Evolutionary conservation across 345 rosid genomes (phyloP).

Genomic region (Cardamine occulta): DNA sequence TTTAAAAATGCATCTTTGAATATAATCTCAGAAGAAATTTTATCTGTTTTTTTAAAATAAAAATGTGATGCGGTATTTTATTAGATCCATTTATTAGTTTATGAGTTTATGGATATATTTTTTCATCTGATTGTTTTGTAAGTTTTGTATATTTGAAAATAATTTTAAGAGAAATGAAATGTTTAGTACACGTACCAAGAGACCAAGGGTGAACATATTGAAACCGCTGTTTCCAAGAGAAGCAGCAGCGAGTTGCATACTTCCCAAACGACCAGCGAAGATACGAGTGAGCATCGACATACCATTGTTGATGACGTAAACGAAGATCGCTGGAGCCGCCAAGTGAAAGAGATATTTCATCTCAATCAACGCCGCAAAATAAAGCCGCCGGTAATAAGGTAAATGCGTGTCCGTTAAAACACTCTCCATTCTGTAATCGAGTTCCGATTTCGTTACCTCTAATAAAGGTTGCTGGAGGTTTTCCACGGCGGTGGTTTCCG

Average conservation of each 20-base stretch:
- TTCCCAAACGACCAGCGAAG: constrained; percentile 66
- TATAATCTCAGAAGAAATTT: not conserved
- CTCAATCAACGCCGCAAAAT: constrained; percentile 57
- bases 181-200: constrained; percentile 53
- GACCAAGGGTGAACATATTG: constrained; percentile 55
- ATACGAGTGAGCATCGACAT: constrained; percentile 65
- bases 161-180: not conserved
- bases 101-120: not conserved
- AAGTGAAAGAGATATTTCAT: constrained; percentile 50
- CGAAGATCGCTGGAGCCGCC: constrained; percentile 62
- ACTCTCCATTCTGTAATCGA: constrained; percentile 54
- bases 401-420: constrained; percentile 45
- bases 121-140: not conserved
- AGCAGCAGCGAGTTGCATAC: constrained; percentile 65
- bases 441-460: constrained; percentile 39
- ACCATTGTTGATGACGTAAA: constrained; percentile 60
- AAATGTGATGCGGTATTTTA: not conserved
- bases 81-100: not conserved
- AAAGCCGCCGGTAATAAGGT: constrained; percentile 45
- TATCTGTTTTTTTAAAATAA: too few relatives aligned
- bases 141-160: not conserved
- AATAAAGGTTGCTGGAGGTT: constrained; percentile 40
- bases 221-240: constrained; percentile 67
- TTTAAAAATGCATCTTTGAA: too few relatives aligned
- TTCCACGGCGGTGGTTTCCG: constrained; percentile 31